A percentile compares a stretch with the other conserved stretches of the same genome.
Conservation (phyloP, 2,329 filamentous ascomycete species). For the Meredithiella fracta region DNA sequence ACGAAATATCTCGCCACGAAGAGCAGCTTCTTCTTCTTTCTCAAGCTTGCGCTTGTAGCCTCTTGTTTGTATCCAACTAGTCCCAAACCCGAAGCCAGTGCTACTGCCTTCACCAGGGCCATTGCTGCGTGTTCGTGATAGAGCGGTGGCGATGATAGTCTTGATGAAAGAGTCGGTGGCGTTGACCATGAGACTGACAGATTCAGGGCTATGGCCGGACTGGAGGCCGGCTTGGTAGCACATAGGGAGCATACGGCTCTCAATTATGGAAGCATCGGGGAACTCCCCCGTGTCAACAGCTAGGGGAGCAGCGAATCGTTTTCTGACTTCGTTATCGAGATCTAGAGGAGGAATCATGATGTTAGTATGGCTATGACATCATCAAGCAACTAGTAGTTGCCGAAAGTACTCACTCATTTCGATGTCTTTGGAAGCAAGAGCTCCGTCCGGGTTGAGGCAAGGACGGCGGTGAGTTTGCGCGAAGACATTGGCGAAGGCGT, state of each 20-base stretch:
- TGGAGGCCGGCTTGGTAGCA: constrained; percentile 50
- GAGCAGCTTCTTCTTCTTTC: constrained; percentile 56
- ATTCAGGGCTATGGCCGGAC: constrained; percentile 41
- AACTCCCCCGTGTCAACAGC: constrained; percentile 54
- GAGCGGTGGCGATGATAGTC: constrained; percentile 45
- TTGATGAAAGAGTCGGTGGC: constrained; percentile 53
- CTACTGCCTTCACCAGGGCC: constrained; percentile 45
- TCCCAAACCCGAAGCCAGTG: constrained; percentile 47
- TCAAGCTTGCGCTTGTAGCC: constrained; percentile 61
- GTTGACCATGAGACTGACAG: constrained; percentile 46
- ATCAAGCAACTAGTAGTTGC: neutral
- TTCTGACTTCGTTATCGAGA: constrained; percentile 50
- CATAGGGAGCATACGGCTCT: constrained; percentile 49
- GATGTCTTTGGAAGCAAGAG: constrained; percentile 52
- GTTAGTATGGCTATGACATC: neutral
- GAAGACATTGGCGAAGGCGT: constrained; percentile 36
- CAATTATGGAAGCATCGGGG: constrained; percentile 46
- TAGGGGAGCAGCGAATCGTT: constrained; percentile 46
- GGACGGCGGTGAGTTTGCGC: constrained; percentile 32
- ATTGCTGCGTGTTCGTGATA: constrained; percentile 48
- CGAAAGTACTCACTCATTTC: constrained; percentile 47
- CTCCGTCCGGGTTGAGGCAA: constrained; percentile 39
- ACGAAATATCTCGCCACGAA: constrained; percentile 56
- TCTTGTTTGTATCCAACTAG: constrained; percentile 60
- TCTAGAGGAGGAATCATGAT: constrained; percentile 26